These are phyloP conservation scores for Sporobolomyces phaffii DNA, from an alignment of 768 basidiomycete species.

Conservation along the genomic window DNA sequence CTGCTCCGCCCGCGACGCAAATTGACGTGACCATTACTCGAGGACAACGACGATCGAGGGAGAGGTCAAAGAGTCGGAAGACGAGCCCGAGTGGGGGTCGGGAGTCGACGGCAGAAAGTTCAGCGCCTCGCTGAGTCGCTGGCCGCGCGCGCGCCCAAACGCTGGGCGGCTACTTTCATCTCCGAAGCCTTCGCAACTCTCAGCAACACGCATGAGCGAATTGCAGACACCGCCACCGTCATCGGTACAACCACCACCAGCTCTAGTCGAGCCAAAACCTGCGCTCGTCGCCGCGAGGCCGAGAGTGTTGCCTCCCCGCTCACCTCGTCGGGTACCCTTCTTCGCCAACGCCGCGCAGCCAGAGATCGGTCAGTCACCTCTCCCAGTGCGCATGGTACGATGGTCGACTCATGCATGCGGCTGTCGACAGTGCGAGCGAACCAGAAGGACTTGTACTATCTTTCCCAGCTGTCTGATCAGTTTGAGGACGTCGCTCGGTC, in stretches of 20 bases:
- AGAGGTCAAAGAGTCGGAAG: not conserved
- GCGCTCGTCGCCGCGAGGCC: conserved; percentile 27
- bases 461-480: conserved; percentile 38
- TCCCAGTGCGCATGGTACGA: not conserved
- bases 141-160: too few relatives aligned
- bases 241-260: not conserved
- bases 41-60: not conserved
- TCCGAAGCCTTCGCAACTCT: not conserved
- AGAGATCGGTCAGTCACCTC: conserved; percentile 40
- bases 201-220: not conserved
- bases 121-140: not conserved
- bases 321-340: conserved; percentile 31
- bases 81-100: not conserved
- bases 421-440: conserved; percentile 43
- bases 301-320: not conserved
- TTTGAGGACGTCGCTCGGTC: conserved; percentile 37
- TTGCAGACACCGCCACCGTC: not conserved
- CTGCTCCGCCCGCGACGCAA: conserved; percentile 26
- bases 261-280: not conserved
- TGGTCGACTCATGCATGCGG: too few relatives aligned
- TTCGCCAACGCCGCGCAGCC: conserved; percentile 41
- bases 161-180: too few relatives aligned
- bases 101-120: not conserved
- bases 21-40: conserved; percentile 24
- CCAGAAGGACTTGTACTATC: conserved; percentile 44